Conservation (phyloP, 139 green algal species). For the Limnomonas spitsbergensis region DNA sequence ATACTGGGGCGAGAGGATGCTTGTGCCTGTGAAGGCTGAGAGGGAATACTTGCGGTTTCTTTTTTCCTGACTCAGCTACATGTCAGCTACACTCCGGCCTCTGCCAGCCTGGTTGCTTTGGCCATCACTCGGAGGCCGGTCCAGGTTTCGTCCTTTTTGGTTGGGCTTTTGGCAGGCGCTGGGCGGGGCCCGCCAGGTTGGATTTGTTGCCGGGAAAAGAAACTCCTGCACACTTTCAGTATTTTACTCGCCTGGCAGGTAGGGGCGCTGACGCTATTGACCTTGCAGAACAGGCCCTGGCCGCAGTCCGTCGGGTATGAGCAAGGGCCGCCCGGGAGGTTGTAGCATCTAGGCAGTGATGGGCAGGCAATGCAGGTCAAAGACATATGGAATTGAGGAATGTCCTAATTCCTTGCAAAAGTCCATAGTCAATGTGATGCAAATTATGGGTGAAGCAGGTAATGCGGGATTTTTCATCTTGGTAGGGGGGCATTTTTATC, state of each 20-base stretch:
- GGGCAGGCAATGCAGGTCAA: conserved; percentile 1
- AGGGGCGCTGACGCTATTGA: neutral
- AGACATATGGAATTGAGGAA: neutral
- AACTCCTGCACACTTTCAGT: neutral
- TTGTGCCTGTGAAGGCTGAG: no score
- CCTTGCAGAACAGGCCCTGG: conserved; percentile 27
- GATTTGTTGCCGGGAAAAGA: neutral
- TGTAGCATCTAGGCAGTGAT: neutral
- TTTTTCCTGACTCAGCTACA: no score
- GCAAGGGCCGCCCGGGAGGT: neutral
- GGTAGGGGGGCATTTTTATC: neutral
- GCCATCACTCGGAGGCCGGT: neutral
- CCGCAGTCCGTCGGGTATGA: conserved; percentile 16
- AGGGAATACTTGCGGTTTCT: neutral
- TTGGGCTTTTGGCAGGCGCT: neutral
- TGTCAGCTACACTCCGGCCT: no score
- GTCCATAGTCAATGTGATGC: neutral
- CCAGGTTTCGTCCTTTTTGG: neutral
- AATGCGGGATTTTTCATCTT: neutral
- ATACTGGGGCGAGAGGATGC: no score
- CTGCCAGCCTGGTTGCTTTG: no score
- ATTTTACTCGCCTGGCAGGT: conserved; percentile 25
- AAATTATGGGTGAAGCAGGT: neutral
- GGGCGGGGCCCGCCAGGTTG: neutral
- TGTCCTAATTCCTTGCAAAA: neutral